Evolutionary conservation across 345 rosid species (phyloP).

Genomic region (Psidium guajava): DNA sequence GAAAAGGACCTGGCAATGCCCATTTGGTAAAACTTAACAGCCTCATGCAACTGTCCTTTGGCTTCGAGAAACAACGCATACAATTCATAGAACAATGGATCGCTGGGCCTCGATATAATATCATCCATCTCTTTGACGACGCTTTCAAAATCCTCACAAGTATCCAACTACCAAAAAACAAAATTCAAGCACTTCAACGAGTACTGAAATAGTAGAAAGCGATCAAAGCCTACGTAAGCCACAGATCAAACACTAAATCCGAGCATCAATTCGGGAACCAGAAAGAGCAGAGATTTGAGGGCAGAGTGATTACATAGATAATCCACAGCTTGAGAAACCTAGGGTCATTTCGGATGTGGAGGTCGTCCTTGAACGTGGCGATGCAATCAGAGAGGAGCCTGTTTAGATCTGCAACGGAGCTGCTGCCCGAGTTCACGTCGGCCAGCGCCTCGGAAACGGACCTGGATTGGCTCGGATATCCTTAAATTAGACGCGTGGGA

Average conservation of each 20-base stretch:
- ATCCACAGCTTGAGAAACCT: conserved; percentile 94
- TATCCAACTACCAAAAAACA: conserved; percentile 36
- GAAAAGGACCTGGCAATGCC: conserved; percentile 60
- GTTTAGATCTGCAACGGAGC: conserved; percentile 18
- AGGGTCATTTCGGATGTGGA: conserved; percentile 54
- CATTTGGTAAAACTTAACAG: conserved; percentile 46
- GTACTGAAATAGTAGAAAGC: neutral
- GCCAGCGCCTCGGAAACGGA: conserved; percentile 34
- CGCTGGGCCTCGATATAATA: conserved; percentile 29
- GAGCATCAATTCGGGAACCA: neutral
- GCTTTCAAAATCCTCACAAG: conserved; percentile 39
- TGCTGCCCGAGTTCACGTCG: conserved; percentile 22
- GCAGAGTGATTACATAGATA: conserved; percentile 49
- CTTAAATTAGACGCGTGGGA: neutral
- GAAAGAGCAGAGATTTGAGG: neutral
- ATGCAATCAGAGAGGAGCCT: conserved; percentile 43
- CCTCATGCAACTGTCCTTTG: conserved; percentile 59
- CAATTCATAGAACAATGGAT: conserved; percentile 63
- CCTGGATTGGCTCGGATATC: conserved; percentile 15
- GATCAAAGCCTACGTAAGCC: neutral
- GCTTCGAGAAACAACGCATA: conserved; percentile 71
- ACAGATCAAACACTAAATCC: neutral
- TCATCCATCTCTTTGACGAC: conserved; percentile 53
- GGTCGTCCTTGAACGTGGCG: conserved; percentile 39
- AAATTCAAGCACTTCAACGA: neutral